Base-by-base conservation (phyloP, 2,329 filamentous ascomycete genomes). In the Paecilomyces variotii region DNA sequence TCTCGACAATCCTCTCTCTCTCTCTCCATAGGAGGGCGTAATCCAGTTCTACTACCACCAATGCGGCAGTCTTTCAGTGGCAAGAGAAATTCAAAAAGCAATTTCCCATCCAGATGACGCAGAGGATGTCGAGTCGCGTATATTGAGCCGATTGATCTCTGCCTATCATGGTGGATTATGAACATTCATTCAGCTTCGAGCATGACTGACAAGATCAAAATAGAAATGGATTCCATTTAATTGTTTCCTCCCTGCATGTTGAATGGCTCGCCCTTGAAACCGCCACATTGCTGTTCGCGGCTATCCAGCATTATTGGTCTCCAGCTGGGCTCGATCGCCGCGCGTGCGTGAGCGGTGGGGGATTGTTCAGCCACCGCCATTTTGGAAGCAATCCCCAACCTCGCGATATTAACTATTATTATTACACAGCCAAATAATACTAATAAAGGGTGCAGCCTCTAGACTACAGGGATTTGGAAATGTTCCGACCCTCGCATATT, bases 311-410 rank as follows among this genome's bases (percentile, higher is more conserved):
- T 9, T 7, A 45, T 45, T 45, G 14, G 39, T 6, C 39, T 45
- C 19, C 39, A 45, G 39, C 39, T 45, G 39, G 19, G n/a, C 50
- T 58, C 53, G 59, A 57, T 61, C 53, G 35, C 32, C 53, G 32
- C 39, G 51, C 53, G 57, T 56, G 57, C 64, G 68, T 65, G 65
- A 69, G 62, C 62, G 58, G 56, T 50, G 59, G 58, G 53, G 61
- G 64, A 55, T 61, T 56, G 62, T 69, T 68, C 70, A 72, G 70
- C 71, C 70, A 72, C 70, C 69, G 62, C 65, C 64, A 69, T 72
- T 72, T 68, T 56, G 54, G 11, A 19, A 12, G 10, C 19, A 19
- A 49, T 45, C 62, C 64, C 62, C 63, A 64, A 57, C 65, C 64
- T 65, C 62, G 59, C 58, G 32, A 62, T 62, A 62, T 62, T 19